Evolutionary conservation across 192 early-diverging fungal species (phyloP), one percentile per base, ranked within the genome.

Genomic region (Phycomyces nitens): DNA sequence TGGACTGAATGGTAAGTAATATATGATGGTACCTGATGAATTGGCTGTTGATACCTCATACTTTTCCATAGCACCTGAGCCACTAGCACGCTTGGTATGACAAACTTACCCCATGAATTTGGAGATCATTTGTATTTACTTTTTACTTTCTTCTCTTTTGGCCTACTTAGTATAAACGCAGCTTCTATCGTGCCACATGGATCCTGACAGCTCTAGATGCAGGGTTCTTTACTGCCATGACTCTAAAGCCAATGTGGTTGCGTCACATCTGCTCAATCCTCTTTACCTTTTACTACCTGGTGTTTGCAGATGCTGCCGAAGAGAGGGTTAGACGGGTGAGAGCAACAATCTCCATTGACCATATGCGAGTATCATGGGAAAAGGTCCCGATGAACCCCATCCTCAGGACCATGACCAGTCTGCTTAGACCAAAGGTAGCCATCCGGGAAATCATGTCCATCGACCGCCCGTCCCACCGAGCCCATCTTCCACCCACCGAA

Each of bases 111-210:
- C 5, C 21, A 23, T 64, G 53, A n/a, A 9, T 29, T 27, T 41
- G 49, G 51, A 26, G 16, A 22, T 15, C n/a, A 42, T 21, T 22
- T 20, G 40, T 20, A 58, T 51, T 41, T 47, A 18, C 63, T 54
- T 29, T 65, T 43, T 16, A 10, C 27, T 52, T n/a, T 38, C 27
- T 29, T 16, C 18, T n/a, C n/a, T n/a, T n/a, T n/a, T n/a, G n/a
- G 15, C 57, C n/a, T 14, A 26, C 38, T 39, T 77, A 88, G 80
- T 98, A 98, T 77, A 94, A 88, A 40, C 84, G 87, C 12, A 92
- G 84, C 74, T 98, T 91, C 73, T 96, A 92, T 65, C 85, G 96
- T 15, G 92, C 91, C 12, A 87, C 94, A 0, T 96, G 92, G 89
- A 74, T 96, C 38, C 69, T 94, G 53, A 92, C 92, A 0, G 92